Conservation (phyloP, 495 filamentous ascomycete genomes). For the Neurospora sp. region DNA sequence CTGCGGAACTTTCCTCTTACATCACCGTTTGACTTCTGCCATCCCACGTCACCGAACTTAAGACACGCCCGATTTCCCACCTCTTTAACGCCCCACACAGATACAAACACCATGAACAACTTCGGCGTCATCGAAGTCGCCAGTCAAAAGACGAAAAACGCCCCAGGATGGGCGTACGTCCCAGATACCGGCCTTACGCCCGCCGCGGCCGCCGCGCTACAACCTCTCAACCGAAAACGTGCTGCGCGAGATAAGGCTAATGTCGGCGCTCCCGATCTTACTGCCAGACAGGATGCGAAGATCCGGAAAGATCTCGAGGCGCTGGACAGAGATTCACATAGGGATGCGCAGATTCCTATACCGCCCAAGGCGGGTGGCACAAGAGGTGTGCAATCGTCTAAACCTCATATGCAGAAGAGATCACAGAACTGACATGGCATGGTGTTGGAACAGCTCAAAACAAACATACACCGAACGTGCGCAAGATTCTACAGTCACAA, state of each 20-base stretch:
- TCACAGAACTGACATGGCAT: neutral
- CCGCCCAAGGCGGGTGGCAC: constrained; percentile 28
- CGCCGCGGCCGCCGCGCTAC: constrained; percentile 38
- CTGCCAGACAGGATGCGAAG: constrained; percentile 60
- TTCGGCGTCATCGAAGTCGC: constrained; percentile 68
- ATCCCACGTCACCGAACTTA: neutral
- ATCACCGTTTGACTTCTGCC: neutral
- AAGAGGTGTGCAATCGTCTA: constrained; percentile 9
- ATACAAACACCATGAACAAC: constrained; percentile 32
- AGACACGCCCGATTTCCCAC: neutral
- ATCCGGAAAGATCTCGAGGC: constrained; percentile 66
- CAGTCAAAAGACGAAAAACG: constrained; percentile 50
- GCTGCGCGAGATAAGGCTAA: constrained; percentile 46
- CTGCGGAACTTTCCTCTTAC: neutral
- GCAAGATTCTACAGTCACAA: constrained; percentile 79
- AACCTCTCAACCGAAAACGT: constrained; percentile 46
- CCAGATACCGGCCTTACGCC: constrained; percentile 57
- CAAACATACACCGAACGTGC: constrained; percentile 71
- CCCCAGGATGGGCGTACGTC: constrained; percentile 84
- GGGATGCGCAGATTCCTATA: constrained; percentile 59
- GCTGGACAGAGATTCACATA: constrained; percentile 69
- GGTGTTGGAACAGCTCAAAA: constrained; percentile 15
- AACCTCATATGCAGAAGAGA: neutral
- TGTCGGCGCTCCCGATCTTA: constrained; percentile 52
- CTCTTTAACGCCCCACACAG: neutral